Percentiles rank a stretch among this genome's conserved stretches.
These are phyloP conservation scores for Petasospora rhodanensis DNA, from an alignment of 1,139 yeast genomes.

Conservation along the genomic window DNA sequence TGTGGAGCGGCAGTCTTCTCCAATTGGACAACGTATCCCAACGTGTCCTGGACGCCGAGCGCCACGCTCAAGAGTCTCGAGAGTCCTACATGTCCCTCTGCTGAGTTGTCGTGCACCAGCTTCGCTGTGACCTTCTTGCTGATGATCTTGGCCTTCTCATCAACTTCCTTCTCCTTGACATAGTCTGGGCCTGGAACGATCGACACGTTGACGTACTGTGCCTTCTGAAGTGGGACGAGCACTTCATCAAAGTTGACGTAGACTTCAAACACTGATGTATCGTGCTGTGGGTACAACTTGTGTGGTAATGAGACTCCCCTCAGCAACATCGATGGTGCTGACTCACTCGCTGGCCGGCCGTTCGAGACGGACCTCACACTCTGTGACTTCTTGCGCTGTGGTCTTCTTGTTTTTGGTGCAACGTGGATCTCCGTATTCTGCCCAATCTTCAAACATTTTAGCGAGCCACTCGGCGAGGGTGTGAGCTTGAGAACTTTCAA, in stretches of 20 bases:
- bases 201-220: slow-evolving; percentile 54
- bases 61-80: slow-evolving; percentile 57
- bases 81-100: slow-evolving; percentile 42
- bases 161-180: slow-evolving; percentile 22
- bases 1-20: slow-evolving; percentile 44
- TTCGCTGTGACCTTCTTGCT: slow-evolving; percentile 48
- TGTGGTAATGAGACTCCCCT: slow-evolving; percentile 60
- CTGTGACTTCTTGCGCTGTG: slow-evolving; percentile 19
- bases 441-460: slow-evolving; percentile 51
- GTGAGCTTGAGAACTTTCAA: slow-evolving; percentile 62
- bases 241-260: slow-evolving; percentile 40
- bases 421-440: slow-evolving; percentile 78
- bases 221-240: slow-evolving; percentile 30
- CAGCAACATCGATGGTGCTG: slow-evolving; percentile 32
- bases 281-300: slow-evolving; percentile 24
- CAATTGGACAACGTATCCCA: slow-evolving; percentile 54
- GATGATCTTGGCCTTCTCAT: slow-evolving; percentile 15
- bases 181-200: slow-evolving; percentile 48
- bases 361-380: slow-evolving; percentile 30
- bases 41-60: slow-evolving; percentile 40
- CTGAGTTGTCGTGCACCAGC: slow-evolving; percentile 36
- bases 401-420: slow-evolving; percentile 59
- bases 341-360: slow-evolving; percentile 26
- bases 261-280: slow-evolving; percentile 33
- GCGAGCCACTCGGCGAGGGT: slow-evolving; percentile 31